Conservation (phyloP, 2,329 filamentous ascomycete species). For the Hirsutella rhossiliensis region DNA sequence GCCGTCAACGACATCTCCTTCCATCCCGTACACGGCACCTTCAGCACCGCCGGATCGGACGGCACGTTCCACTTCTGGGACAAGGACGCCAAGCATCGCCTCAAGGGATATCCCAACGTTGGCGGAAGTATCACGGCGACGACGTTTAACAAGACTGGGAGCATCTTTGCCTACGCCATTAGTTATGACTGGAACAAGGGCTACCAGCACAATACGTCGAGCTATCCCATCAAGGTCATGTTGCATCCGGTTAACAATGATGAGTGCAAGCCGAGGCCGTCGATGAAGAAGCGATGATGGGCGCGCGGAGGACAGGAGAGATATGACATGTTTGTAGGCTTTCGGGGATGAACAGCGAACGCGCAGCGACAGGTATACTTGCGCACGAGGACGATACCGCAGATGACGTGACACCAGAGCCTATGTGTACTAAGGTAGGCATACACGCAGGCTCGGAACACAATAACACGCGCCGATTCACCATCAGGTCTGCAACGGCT, state of each 20-base stretch:
- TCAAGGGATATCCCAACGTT: constrained; percentile 78
- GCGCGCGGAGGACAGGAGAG: not conserved
- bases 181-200: constrained; percentile 99
- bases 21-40: constrained; percentile 95
- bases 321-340: not conserved
- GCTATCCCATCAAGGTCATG: constrained; percentile 70
- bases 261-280: constrained; percentile 50
- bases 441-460: no score
- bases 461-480: no score
- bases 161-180: constrained; percentile 77
- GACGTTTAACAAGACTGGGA: constrained; percentile 79
- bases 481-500: no score
- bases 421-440: no score
- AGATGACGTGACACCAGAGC: no score
- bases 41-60: constrained; percentile 89
- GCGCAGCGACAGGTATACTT: no score
- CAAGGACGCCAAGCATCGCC: constrained; percentile 76
- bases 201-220: constrained; percentile 69
- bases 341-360: not conserved
- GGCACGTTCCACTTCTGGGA: constrained; percentile 98
- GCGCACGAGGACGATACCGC: no score
- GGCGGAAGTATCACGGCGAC: constrained; percentile 83
- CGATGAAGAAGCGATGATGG: constrained; percentile 44
- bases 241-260: constrained; percentile 60
- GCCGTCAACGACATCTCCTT: constrained; percentile 96